A percentile compares a stretch with the other conserved stretches of the same genome.
Conservation (phyloP, 2,329 filamentous ascomycete species). For the Cladosporium sp. region DNA sequence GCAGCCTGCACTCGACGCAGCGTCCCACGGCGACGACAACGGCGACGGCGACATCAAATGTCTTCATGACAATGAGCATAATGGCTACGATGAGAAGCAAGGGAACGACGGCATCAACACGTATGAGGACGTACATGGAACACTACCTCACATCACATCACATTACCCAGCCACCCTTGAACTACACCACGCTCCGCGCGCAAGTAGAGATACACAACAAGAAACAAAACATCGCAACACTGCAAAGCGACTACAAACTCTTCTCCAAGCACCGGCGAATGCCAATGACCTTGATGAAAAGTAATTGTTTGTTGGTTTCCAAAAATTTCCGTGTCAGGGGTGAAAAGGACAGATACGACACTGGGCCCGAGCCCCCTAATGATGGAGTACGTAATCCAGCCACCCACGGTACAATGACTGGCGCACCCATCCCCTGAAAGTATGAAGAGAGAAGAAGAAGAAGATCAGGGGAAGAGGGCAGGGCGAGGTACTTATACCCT, state of each 20-base stretch:
- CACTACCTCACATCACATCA: too few relatives aligned
- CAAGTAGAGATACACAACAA: background rate
- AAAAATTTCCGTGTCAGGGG: background rate
- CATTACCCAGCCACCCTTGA: background rate
- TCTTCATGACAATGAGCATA: background rate
- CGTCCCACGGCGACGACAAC: too few relatives aligned
- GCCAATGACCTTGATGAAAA: slow-evolving; percentile 8
- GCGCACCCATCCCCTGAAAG: too few relatives aligned
- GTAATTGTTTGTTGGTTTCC: background rate
- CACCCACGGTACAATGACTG: too few relatives aligned
- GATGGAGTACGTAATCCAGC: too few relatives aligned
- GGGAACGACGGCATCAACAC: background rate
- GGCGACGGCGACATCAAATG: too few relatives aligned
- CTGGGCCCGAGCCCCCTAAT: background rate
- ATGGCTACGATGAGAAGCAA: background rate
- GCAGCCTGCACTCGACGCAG: too few relatives aligned
- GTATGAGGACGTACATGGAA: background rate
- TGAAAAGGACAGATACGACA: background rate
- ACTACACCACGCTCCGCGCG: background rate
- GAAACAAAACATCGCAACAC: background rate
- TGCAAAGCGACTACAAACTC: background rate
- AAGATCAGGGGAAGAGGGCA: too few relatives aligned
- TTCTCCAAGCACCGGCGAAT: slow-evolving; percentile 9
- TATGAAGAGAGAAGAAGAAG: background rate
- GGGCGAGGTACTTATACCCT: too few relatives aligned